Base-by-base conservation (phyloP, 345 rosid species). In the Physaria fendleri region DNA sequence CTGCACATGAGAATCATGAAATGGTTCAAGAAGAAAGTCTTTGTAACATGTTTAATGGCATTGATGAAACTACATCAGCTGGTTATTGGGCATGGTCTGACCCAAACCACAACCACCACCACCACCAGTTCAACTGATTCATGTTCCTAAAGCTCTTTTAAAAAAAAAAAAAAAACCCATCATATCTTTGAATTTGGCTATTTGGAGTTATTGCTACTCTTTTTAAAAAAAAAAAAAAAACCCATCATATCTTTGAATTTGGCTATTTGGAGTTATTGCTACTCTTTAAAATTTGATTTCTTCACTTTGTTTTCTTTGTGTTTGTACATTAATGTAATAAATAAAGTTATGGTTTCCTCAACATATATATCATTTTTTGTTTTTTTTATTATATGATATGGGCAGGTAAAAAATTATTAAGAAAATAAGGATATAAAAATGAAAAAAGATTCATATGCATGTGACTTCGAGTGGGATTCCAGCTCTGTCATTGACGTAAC, bases 1-100 rank as follows among this genome's bases (percentile, higher is more conserved):
- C 78, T 60, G 73, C 76, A 59, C 53, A 32, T 30, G 77, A 75
- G 52, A 50, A 68, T 53, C 77, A 85, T 29, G 82, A 66, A 45
- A 39, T 81, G 56, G 76, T 74, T 52, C 84, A 82, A 56, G 85
- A 80, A 53, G 88, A 79, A 64, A 74, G 54, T 70, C 69, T 81
- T 70, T 71, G 86, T 73, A 78, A 71, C 78, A 74, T 87, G 81
- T 84, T 84, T 68, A 84, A 73, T 76, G 82, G 78, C 34, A 82
- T 82, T 2, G 91, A 84, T 35, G 88, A 84, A 67, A 83, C 80
- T 47, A 86, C 82, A 53, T 28, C 73, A 16, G 68, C 73, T 37
- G 81, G 81, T 7, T 79, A 80, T 15, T 87, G 95, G 95, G 67
- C 79, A 44, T 87, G 95, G 90, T 52, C 79, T 46, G 90, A 84